Base-by-base conservation (phyloP, 495 filamentous ascomycete species). In the Saxispiralis lemnorum region DNA sequence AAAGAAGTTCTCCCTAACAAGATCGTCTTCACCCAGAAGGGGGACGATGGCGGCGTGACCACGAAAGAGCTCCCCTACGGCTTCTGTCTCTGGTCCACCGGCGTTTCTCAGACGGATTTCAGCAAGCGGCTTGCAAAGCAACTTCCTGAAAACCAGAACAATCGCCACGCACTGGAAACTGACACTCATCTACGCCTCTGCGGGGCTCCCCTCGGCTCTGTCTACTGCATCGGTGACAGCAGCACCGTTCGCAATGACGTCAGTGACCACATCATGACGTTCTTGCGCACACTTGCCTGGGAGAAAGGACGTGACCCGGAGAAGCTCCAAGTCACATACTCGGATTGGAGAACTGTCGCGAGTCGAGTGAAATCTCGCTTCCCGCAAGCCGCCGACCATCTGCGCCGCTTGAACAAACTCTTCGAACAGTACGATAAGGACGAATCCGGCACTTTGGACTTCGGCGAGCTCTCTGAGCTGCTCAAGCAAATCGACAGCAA, bases 141-240 rank as follows among this genome's bases (percentile, higher is more conserved):
- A 51, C 69, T 93, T 13, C 78, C 83, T 36, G 58, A 68, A 1
- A 58, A 64, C 7, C 92, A 99, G 57, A 82, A 73, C 38, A 99
- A 99, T 62, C 72, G 70, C 31, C 86, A 87, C 53, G 92, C 92
- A 13, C 70, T 99, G 9, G 92, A 96, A 57, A 99, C 92, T 0
- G 92, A 99, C 61, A 75, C 84, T 3, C 85, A 99, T 59, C 77
- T 96, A 6, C 84, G 92, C 33, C 65, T 99, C 0, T 83, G 81
- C 52, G 92, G 92, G 31, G 78, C 92, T 0, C 92, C 89, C 0
- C 66, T 96, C 0, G 89, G 92, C 32, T 89, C 95, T 53, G 83
- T 99, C 24, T 99, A 99, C 58, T 84, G 84, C 38, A 83, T 99
- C 41, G 92, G 92, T n/a, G 92, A 99, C 61, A 95, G 89, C 64